Evolutionary conservation across 2,329 filamentous ascomycete species (phyloP), one percentile per base, ranked within the genome.

Genomic region (Fusarium sp.): DNA sequence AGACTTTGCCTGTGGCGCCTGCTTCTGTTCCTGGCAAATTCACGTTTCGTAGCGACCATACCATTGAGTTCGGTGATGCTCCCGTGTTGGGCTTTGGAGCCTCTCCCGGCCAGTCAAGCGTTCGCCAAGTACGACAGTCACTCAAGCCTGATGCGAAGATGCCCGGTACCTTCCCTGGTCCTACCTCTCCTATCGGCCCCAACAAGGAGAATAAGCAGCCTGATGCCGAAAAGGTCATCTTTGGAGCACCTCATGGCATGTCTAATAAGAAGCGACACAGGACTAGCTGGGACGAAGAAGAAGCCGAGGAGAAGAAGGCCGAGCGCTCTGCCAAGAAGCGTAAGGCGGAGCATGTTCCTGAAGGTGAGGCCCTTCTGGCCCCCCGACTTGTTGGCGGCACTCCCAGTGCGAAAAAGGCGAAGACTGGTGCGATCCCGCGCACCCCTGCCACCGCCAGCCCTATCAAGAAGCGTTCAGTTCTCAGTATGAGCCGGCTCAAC

Each of bases 31-130:
- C 88, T 4, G 84, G 88, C 18, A 86, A 84, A 1, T 91, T 91
- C 70, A 89, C 86, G 0, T 91, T 91, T 80, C 87, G 88, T 45
- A 89, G 84, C 70, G 88, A 90, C 65, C 87, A 89, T 69, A 90
- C 88, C 3, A 90, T 91, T 72, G 80, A 82, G 59, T 89, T 91
- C 69, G 83, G 81, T 37, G 77, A 79, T 33, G 77, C 79, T 45
- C 83, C 85, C 4, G 77, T 82, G 1, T 77, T 80, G 36, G 85
- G 84, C 6, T 90, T 90, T 67, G 88, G 88, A 38, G 80, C 82
- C 10, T 85, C 84, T 28, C 80, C 84, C 3, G 88, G 86, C n/a
- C 88, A 90, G 72, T 79, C 86, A 6, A 89, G 87, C 69, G 73
- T 91, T 50, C 88, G 89, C 30, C 85, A 87, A 40, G 87, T 91